These are phyloP conservation scores for Fennellomyces sp. DNA, from an alignment of 371 early-diverging fungal genomes.

Conservation along the genomic window DNA sequence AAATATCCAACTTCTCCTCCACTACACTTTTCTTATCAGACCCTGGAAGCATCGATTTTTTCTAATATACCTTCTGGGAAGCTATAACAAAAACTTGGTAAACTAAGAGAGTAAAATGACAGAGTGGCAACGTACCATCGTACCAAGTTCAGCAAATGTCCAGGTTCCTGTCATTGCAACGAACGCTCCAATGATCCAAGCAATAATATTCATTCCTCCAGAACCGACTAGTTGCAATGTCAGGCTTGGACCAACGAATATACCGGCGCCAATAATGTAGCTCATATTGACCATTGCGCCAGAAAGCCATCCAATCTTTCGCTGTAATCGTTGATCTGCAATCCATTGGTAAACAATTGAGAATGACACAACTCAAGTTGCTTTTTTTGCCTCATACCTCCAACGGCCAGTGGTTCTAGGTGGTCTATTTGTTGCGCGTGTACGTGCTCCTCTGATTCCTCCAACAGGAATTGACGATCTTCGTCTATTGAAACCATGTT, in stretches of 20 bases:
- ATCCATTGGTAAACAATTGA: neutral
- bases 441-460: neutral
- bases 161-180: constrained; percentile 37
- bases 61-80: constrained; percentile 36
- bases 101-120: neutral
- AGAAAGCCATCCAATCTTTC: constrained; percentile 44
- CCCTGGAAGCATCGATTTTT: too few species aligned
- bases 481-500: neutral
- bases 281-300: constrained; percentile 48
- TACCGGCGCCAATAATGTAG: constrained; percentile 48
- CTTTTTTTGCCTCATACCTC: constrained; percentile 18
- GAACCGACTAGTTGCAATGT: constrained; percentile 42
- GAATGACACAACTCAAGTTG: neutral
- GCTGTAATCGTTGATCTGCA: constrained; percentile 40
- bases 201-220: constrained; percentile 43
- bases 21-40: constrained; percentile 13
- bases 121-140: constrained; percentile 50
- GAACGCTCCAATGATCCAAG: constrained; percentile 40
- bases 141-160: constrained; percentile 48
- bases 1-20: constrained; percentile 50
- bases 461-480: constrained; percentile 3
- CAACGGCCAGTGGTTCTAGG: constrained; percentile 41
- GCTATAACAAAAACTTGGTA: constrained; percentile 14
- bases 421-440: constrained; percentile 27
- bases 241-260: constrained; percentile 43